Conservation (phyloP, 805 yeast species). For the Candida ortonii region DNA sequence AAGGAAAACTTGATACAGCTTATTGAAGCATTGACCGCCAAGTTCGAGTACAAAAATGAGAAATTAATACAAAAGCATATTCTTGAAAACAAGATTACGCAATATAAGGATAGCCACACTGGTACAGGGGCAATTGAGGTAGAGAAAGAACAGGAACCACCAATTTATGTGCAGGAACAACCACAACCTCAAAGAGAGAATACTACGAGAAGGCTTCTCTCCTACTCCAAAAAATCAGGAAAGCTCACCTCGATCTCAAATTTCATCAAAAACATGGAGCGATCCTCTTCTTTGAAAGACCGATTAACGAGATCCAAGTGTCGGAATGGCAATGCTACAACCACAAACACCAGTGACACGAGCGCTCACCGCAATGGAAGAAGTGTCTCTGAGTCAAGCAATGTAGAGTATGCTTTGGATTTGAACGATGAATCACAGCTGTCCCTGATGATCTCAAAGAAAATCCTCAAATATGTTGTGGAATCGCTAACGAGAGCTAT, state of each 20-base stretch:
- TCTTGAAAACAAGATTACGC: constrained; percentile 29
- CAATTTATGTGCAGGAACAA: constrained; percentile 4
- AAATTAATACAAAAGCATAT: constrained; percentile 35
- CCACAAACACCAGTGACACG: constrained; percentile 14
- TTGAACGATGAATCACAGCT: constrained; percentile 22
- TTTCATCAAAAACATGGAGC: constrained; percentile 53
- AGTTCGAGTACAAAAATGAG: constrained; percentile 41
- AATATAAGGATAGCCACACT: constrained; percentile 22
- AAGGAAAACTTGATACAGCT: constrained; percentile 61
- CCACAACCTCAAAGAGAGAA: constrained; percentile 12
- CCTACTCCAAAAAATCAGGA: constrained; percentile 21
- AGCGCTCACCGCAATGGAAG: constrained; percentile 3
- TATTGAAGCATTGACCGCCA: constrained; percentile 43
- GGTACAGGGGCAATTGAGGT: constrained; percentile 12
- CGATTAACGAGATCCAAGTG: constrained; percentile 19
- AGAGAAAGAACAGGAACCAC: constrained; percentile 14
- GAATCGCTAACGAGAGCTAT: constrained; percentile 76
- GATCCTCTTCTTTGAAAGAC: constrained; percentile 36
- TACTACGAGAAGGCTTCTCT: constrained; percentile 13
- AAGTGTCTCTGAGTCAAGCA: constrained; percentile 4
- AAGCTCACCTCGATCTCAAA: constrained; percentile 31
- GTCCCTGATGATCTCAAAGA: constrained; percentile 52
- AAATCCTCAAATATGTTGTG: constrained; percentile 63
- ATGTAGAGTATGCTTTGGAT: constrained; percentile 16
- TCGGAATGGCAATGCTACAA: constrained; percentile 3